These are phyloP conservation scores for Sungouiella blattae DNA, from an alignment of 805 yeast genomes.

Conservation along the genomic window DNA sequence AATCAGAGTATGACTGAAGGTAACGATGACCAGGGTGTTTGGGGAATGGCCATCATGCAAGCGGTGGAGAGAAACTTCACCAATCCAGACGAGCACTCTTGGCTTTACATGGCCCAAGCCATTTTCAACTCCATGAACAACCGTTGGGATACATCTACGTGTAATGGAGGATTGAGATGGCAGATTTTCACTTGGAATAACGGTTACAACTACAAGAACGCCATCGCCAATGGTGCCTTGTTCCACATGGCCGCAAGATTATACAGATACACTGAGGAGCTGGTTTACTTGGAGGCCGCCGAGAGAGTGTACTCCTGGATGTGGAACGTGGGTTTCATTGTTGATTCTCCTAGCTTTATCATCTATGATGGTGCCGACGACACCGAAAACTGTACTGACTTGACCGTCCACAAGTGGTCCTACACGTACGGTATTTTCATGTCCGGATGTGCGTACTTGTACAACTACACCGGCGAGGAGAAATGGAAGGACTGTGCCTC, in stretches of 20 bases:
- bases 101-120: conserved; percentile 42
- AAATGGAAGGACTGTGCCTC: conserved; percentile 40
- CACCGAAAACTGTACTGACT: conserved; percentile 44
- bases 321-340: conserved; percentile 25
- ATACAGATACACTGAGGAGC: conserved; percentile 40
- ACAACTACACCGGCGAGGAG: conserved; percentile 52
- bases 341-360: conserved; percentile 21
- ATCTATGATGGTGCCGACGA: conserved; percentile 56
- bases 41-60: conserved; percentile 46
- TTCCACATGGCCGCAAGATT: conserved; percentile 56
- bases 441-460: conserved; percentile 68
- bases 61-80: conserved; percentile 44
- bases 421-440: conserved; percentile 68
- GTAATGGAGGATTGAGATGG: conserved; percentile 66
- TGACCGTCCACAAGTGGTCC: conserved; percentile 56
- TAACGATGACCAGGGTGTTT: conserved; percentile 52
- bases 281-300: conserved; percentile 38
- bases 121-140: conserved; percentile 44
- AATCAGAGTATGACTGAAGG: conserved; percentile 47
- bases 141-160: conserved; percentile 37
- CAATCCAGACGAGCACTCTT: conserved; percentile 29
- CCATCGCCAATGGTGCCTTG: conserved; percentile 86
- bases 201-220: conserved; percentile 89
- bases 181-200: conserved; percentile 93
- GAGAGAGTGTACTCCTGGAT: conserved; percentile 46